Evolutionary conservation across 805 yeast species (phyloP).

Genomic region (Kodamaea laetipori): DNA sequence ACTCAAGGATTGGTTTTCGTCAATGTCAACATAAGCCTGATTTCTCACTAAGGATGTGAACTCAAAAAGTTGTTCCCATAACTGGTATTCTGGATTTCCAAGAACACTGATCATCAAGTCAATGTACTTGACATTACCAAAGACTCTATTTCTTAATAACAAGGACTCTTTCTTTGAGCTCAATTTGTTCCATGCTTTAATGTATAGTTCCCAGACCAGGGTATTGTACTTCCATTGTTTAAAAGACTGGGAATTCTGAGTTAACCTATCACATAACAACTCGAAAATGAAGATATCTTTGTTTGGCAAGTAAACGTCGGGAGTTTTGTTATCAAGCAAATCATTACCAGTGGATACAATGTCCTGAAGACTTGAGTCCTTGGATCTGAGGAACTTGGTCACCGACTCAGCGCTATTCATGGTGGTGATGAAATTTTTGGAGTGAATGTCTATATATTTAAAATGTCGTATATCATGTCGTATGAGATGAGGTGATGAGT

Average conservation of each 20-base stretch:
- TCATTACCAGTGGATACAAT: slow-evolving; percentile 37
- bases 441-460: too few relatives aligned
- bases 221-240: slow-evolving; percentile 44
- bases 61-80: slow-evolving; percentile 22
- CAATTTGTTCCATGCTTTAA: slow-evolving; percentile 38
- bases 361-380: slow-evolving; percentile 44
- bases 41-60: slow-evolving; percentile 23
- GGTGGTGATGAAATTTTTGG: too few relatives aligned
- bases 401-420: slow-evolving; percentile 44
- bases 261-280: slow-evolving; percentile 59
- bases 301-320: slow-evolving; percentile 54
- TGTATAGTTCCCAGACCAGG: slow-evolving; percentile 54
- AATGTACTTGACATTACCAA: slow-evolving; percentile 37
- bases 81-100: slow-evolving; percentile 10
- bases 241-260: slow-evolving; percentile 48
- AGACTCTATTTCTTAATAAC: slow-evolving; percentile 36
- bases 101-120: slow-evolving; percentile 18
- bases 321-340: slow-evolving; percentile 33
- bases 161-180: slow-evolving; percentile 17
- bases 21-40: slow-evolving; percentile 33
- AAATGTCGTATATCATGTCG: slow-evolving; percentile 5
- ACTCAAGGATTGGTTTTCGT: slow-evolving; percentile 31
- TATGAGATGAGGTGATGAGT: slow-evolving; percentile 8
- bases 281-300: slow-evolving; percentile 57
- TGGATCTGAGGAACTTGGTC: slow-evolving; percentile 61